Evolutionary conservation across 805 yeast genomes (phyloP).

Genomic region (Starmerella stigmatis): DNA sequence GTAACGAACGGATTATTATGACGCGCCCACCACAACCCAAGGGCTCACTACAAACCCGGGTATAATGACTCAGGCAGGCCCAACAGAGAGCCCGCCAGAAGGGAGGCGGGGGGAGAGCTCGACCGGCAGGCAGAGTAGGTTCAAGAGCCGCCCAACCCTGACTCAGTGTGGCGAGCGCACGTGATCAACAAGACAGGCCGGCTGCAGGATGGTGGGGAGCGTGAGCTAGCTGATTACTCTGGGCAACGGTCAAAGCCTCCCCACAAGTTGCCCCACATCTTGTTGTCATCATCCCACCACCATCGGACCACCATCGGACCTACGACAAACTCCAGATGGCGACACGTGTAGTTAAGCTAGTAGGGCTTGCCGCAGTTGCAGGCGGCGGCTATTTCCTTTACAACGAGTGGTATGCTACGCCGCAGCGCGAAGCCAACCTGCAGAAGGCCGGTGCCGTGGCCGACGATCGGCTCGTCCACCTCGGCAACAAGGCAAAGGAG

Average conservation of each 20-base stretch:
- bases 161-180: not conserved
- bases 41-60: too few relatives aligned
- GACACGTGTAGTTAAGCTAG: not conserved
- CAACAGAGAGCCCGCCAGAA: too few relatives aligned
- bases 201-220: constrained; percentile 3
- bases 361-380: constrained; percentile 1
- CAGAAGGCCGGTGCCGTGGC: constrained; percentile 1
- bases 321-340: not conserved
- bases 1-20: too few relatives aligned
- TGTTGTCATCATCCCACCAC: not conserved
- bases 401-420: not conserved
- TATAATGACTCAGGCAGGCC: too few relatives aligned
- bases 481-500: not conserved
- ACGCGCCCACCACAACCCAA: too few relatives aligned
- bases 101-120: too few relatives aligned
- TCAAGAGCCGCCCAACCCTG: too few relatives aligned
- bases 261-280: not conserved
- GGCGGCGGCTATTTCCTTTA: constrained; percentile 3
- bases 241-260: not conserved
- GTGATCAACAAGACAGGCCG: not conserved
- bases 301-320: not conserved
- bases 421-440: not conserved
- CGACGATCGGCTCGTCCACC: constrained; percentile 2
- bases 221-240: not conserved
- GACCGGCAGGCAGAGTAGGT: too few relatives aligned